Percentiles rank a stretch among this genome's conserved stretches.
Conservation (phyloP, 2,329 filamentous ascomycete genomes). For the Rutstroemia sp. region DNA sequence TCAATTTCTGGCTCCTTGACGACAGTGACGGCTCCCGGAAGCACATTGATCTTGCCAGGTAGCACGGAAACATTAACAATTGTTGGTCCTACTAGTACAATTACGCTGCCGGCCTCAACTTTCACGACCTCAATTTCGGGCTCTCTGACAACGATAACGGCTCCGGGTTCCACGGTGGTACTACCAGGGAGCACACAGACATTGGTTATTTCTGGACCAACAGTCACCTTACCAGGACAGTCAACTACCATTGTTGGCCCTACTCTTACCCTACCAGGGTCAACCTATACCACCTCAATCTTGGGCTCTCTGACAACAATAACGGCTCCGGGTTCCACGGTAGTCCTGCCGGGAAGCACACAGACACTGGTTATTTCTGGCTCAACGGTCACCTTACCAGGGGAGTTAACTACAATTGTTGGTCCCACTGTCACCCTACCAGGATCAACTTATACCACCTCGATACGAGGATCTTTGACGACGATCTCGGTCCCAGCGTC, state of each 20-base stretch:
- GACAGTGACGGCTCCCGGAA: constrained; percentile 7
- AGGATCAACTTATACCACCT: background rate
- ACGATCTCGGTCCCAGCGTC: constrained; percentile 6
- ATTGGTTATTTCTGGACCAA: too few relatives aligned
- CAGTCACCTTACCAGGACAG: too few relatives aligned
- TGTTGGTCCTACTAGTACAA: background rate
- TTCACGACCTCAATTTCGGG: too few relatives aligned
- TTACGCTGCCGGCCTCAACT: too few relatives aligned
- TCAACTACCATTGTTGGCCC: background rate
- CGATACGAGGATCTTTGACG: constrained; percentile 13
- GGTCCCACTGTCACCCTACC: background rate
- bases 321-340: constrained; percentile 5
- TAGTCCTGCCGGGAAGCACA: background rate
- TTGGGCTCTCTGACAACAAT: constrained; percentile 12
- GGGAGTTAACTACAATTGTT: background rate
- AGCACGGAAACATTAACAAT: background rate
- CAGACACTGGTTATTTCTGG: background rate
- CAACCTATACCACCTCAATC: constrained; percentile 11
- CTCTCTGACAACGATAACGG: too few relatives aligned
- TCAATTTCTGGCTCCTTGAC: constrained; percentile 11
- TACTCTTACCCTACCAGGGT: background rate
- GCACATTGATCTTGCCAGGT: constrained; percentile 5
- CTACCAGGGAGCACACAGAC: too few relatives aligned
- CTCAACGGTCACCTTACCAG: background rate
- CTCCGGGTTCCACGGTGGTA: too few relatives aligned